Percentiles rank a stretch among this genome's conserved stretches.
phyloP scores from a whole-genome alignment of 108 stramenopile genomes.

The Skeletonema marinoi region DNA sequence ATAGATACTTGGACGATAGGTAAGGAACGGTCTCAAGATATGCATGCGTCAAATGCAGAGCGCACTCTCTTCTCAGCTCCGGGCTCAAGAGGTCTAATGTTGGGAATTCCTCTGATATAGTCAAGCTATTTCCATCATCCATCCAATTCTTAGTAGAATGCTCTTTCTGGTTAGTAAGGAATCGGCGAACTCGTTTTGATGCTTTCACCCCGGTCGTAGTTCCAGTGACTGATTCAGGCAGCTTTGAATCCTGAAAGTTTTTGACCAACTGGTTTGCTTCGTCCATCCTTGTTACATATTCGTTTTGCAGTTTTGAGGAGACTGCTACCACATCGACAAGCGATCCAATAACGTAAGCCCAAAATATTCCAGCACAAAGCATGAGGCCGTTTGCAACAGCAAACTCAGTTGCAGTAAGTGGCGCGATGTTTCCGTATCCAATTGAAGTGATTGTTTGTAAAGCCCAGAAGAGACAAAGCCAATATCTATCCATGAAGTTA shows the following conservation, averaged over 20 bases:
- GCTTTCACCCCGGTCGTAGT: not conserved
- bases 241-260: conserved; percentile 7
- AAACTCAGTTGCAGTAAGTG: conserved; percentile 37
- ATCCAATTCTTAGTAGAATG: conserved; percentile 6
- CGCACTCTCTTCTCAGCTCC: conserved; percentile 30
- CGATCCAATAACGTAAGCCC: conserved; percentile 53
- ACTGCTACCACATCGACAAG: conserved; percentile 31
- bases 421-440: conserved; percentile 53
- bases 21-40: conserved; percentile 46
- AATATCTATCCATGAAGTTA: conserved; percentile 41
- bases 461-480: conserved; percentile 54
- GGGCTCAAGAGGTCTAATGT: conserved; percentile 30
- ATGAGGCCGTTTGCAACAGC: conserved; percentile 25
- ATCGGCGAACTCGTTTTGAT: conserved; percentile 32
- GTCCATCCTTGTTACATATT: conserved; percentile 13
- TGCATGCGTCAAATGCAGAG: conserved; percentile 28
- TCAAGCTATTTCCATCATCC: conserved; percentile 2
- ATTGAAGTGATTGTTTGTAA: conserved; percentile 53
- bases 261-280: conserved; percentile 30
- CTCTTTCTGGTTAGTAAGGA: conserved; percentile 35
- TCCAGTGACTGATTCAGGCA: conserved; percentile 23
- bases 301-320: conserved; percentile 4
- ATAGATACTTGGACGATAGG: conserved; percentile 49
- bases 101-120: conserved; percentile 36
- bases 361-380: conserved; percentile 45